Evolutionary conservation across 1,139 yeast genomes (phyloP).

Genomic region (Suhomyces yuchorum): DNA sequence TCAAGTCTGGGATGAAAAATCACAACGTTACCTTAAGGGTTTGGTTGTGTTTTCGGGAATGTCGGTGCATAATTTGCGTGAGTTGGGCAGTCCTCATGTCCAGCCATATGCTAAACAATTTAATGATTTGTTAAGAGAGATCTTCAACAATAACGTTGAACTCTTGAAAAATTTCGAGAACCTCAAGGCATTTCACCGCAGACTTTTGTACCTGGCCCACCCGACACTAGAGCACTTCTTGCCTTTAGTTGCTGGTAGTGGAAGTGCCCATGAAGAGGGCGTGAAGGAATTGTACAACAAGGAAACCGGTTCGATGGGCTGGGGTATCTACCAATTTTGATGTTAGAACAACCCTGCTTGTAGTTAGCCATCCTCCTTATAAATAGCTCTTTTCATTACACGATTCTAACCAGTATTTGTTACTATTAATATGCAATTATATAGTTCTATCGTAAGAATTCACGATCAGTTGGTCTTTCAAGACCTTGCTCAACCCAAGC

Average conservation of each 20-base stretch:
- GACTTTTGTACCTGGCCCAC: slow-evolving; percentile 56
- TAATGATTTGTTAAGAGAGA: slow-evolving; percentile 33
- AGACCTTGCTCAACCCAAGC: neutral
- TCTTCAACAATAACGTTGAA: slow-evolving; percentile 28
- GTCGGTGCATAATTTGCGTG: slow-evolving; percentile 75
- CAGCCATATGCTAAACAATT: slow-evolving; percentile 52
- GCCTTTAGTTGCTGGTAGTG: slow-evolving; percentile 70
- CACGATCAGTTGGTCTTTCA: neutral
- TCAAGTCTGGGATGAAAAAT: slow-evolving; percentile 34
- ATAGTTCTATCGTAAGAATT: slow-evolving; percentile 1
- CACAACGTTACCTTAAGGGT: slow-evolving; percentile 40
- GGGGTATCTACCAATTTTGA: slow-evolving; percentile 61
- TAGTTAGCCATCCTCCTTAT: neutral
- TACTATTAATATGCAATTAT: slow-evolving; percentile 10
- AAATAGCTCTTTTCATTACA: neutral
- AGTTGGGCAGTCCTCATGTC: slow-evolving; percentile 55
- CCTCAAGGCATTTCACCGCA: slow-evolving; percentile 30
- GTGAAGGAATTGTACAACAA: slow-evolving; percentile 51
- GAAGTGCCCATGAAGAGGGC: slow-evolving; percentile 45
- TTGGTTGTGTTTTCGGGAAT: slow-evolving; percentile 68
- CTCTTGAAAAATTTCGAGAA: slow-evolving; percentile 33
- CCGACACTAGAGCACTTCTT: slow-evolving; percentile 75
- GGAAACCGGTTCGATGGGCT: slow-evolving; percentile 55
- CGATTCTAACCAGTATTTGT: slow-evolving; percentile 3
- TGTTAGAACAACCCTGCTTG: neutral